These are phyloP conservation scores for Didymella sp. DNA, from an alignment of 2,329 filamentous ascomycete species.

Conservation along the genomic window DNA sequence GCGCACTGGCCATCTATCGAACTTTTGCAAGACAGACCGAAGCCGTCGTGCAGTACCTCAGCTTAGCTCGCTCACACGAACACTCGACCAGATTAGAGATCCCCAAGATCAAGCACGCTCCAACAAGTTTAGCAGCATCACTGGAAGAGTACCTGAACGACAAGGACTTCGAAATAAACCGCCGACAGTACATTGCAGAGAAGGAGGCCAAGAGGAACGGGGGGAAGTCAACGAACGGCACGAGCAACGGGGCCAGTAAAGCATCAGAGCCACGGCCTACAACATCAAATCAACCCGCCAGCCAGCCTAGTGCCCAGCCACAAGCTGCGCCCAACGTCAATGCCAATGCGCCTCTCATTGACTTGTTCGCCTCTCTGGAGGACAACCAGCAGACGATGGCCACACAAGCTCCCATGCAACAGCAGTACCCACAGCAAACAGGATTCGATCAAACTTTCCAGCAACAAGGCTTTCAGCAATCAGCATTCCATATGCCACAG, in stretches of 20 bases:
- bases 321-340: constrained; percentile 27
- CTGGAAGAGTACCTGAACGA: constrained; percentile 95
- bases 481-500: constrained; percentile 51
- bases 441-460: constrained; percentile 33
- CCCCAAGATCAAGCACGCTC: constrained; percentile 95
- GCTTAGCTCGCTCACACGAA: constrained; percentile 86
- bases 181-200: constrained; percentile 88
- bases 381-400: constrained; percentile 49
- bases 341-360: constrained; percentile 42
- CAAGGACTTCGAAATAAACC: constrained; percentile 91
- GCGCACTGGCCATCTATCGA: constrained; percentile 90
- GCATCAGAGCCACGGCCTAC: constrained; percentile 44
- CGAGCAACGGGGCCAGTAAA: constrained; percentile 42
- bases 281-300: constrained; percentile 35
- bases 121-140: constrained; percentile 85
- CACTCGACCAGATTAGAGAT: constrained; percentile 92
- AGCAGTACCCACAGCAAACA: constrained; percentile 45
- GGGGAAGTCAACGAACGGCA: constrained; percentile 50
- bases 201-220: constrained; percentile 72
- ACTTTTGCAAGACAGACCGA: constrained; percentile 92
- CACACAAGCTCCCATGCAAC: constrained; percentile 43
- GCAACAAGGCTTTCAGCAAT: constrained; percentile 28
- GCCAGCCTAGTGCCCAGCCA: constrained; percentile 33
- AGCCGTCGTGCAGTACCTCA: constrained; percentile 87
- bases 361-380: constrained; percentile 43